Evolutionary conservation across 75 land plant genomes (phyloP), one percentile per base, ranked within the genome.

Genomic region (Pinus albicaulis): DNA sequence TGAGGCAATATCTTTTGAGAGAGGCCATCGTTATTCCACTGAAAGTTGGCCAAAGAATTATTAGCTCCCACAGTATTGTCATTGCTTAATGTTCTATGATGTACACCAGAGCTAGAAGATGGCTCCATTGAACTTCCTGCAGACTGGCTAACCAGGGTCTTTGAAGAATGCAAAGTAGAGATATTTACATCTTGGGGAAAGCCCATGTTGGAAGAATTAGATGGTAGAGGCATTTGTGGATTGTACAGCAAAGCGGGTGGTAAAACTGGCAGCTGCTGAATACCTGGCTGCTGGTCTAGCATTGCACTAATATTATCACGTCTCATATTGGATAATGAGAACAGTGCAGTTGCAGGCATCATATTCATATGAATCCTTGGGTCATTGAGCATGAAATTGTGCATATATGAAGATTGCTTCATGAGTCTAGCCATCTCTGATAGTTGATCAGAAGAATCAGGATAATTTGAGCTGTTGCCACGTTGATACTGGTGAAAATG

Each of bases 401-500:
- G 52, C 52, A 44, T 44, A 44, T 44, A 44, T 44, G 52, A 44
- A 44, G 52, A 8, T 44, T 44, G 52, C 71, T 68, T 68, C 20
- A 68, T 36, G 23, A 68, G 7, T 68, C 52, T 68, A 10, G 71
- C n/a, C 44, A 68, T 68, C 22, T 68, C 71, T 68, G 71, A 68
- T 41, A 68, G 52, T 20, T 68, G 71, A 38, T 68, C 71, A 68
- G 71, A 34, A 25, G 64, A 62, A 65, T 28, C 26, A 34, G 69
- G 11, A 44, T 44, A 44, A 7, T 68, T 44, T 1, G 48, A 17
- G n/a, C 2, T 38, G 71, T 38, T 68, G n/a, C 38, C 34, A 3
- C 71, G 48, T 68, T 19, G 52, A 16, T 64, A 36, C 17, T 64
- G 65, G 17, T 25, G 5, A 14, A 25, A 36, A 26, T 26, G 36